Evolutionary conservation across 1,139 yeast species (phyloP).

Genomic region (Yamadazyma kanchanaburiensis): DNA sequence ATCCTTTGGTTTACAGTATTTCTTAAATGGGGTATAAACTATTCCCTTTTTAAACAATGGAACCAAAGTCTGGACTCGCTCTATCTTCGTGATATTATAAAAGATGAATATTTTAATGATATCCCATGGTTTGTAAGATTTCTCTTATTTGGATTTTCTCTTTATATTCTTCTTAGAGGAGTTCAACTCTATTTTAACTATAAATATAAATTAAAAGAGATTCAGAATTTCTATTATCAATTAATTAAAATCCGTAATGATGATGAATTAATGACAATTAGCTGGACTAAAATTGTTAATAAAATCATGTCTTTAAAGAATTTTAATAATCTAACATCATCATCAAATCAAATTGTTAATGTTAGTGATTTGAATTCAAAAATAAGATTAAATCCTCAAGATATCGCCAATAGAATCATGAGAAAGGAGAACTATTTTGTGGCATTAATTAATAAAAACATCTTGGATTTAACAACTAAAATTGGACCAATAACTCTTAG

Average conservation of each 20-base stretch:
- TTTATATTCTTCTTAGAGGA: constrained; percentile 53
- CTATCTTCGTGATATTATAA: constrained; percentile 45
- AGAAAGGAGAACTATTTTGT: constrained; percentile 90
- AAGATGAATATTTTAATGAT: constrained; percentile 57
- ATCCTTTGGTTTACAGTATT: constrained; percentile 76
- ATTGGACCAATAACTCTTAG: constrained; percentile 23
- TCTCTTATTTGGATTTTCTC: constrained; percentile 58
- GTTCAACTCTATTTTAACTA: constrained; percentile 57
- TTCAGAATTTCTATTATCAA: constrained; percentile 62
- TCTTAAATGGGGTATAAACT: constrained; percentile 81
- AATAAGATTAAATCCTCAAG: constrained; percentile 83
- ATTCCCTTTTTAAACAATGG: constrained; percentile 29
- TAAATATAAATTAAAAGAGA: constrained; percentile 54
- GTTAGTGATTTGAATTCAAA: constrained; percentile 63
- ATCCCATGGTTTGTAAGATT: constrained; percentile 53
- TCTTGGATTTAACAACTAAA: constrained; percentile 55
- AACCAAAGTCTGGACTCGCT: constrained; percentile 13
- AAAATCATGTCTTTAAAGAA: constrained; percentile 72
- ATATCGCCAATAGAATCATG: constrained; percentile 93
- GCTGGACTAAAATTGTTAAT: constrained; percentile 89
- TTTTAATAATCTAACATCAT: constrained; percentile 67
- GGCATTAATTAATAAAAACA: constrained; percentile 78
- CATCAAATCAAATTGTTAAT: constrained; percentile 25
- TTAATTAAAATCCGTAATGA: constrained; percentile 69
- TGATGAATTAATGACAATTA: constrained; percentile 80